A percentile compares a stretch with the other conserved stretches of the same genome.
Conservation (phyloP, 2,329 filamentous ascomycete genomes). For the Karstenula rhodostoma region DNA sequence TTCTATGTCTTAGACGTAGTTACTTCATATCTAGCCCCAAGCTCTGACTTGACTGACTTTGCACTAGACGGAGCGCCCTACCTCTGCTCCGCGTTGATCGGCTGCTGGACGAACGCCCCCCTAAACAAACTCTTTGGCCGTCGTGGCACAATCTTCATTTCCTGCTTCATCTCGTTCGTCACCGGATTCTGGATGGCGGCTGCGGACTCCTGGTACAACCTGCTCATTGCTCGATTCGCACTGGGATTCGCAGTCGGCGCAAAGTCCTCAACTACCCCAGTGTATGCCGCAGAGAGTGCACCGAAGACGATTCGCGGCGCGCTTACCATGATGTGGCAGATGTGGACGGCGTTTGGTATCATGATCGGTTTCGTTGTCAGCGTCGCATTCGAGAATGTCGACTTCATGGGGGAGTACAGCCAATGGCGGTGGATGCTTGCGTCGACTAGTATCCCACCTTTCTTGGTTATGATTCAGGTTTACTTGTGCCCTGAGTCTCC, state of each 20-base stretch:
- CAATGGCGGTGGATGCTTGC: slow-evolving; percentile 46
- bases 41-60: too few species aligned
- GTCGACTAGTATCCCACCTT: slow-evolving; percentile 40
- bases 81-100: slow-evolving; percentile 52
- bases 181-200: slow-evolving; percentile 45
- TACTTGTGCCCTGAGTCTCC: slow-evolving; percentile 43
- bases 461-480: slow-evolving; percentile 41
- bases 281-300: slow-evolving; percentile 59
- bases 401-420: slow-evolving; percentile 34
- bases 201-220: slow-evolving; percentile 41
- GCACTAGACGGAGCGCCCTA: slow-evolving; percentile 32
- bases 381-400: slow-evolving; percentile 39
- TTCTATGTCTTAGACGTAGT: too few species aligned
- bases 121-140: slow-evolving; percentile 43
- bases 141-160: slow-evolving; percentile 44
- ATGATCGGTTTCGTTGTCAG: slow-evolving; percentile 44
- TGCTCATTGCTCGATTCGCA: slow-evolving; percentile 42
- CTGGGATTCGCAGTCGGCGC: slow-evolving; percentile 45
- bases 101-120: slow-evolving; percentile 45
- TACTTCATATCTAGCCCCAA: too few species aligned
- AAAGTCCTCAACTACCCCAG: slow-evolving; percentile 53
- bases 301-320: slow-evolving; percentile 59
- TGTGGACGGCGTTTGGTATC: slow-evolving; percentile 50
- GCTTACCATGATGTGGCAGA: slow-evolving; percentile 62
- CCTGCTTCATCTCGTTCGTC: slow-evolving; percentile 43